Evolutionary conservation across 371 early-diverging fungal genomes (phyloP), one percentile per base, ranked within the genome.

Genomic region (Mucor velutinosus): DNA sequence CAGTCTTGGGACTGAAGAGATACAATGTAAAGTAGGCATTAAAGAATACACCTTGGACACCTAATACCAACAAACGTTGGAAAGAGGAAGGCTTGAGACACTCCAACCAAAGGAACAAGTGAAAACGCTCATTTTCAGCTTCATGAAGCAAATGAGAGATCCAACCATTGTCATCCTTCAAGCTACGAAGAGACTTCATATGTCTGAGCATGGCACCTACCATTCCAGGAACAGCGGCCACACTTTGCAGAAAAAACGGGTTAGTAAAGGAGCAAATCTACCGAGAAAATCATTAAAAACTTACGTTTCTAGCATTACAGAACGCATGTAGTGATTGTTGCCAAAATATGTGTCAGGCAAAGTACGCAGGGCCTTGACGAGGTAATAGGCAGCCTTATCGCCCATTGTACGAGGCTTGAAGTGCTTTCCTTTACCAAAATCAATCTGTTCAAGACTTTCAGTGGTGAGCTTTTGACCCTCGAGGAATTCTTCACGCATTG

Each of bases 181-280:
- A 82, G 3, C 81, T 77, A n/a, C 98, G 87, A 17, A 99, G 79
- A 4, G 93, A 92, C 21, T 87, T 82, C 70, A 97, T 85, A 72
- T 98, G 98, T 4, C 96, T 83, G 21, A 93, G 76, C 84, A 94
- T 86, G 7, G 89, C 97, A 32, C 92, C 97, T 0, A 96, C 95
- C 93, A 96, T 93, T 17, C 96, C 95, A 12, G 98, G 97, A 17
- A 96, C 94, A 63, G 92, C 92, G 15, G 93, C 93, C n/a, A 95
- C 86, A 35, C 35, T 30, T 30, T 35, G 7, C 10, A 35, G 11
- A 5, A 1, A 35, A 8, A 4, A 1, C 2, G 8, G 35, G 35
- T 35, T 35, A 35, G 10, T 35, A 35, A 5, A 35, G 35, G 10
- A 4, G 1, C 1, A 35, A 5, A 35, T 35, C 2, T 35, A 35